Conservation (phyloP, 805 yeast species). For the Candida dendrica region DNA sequence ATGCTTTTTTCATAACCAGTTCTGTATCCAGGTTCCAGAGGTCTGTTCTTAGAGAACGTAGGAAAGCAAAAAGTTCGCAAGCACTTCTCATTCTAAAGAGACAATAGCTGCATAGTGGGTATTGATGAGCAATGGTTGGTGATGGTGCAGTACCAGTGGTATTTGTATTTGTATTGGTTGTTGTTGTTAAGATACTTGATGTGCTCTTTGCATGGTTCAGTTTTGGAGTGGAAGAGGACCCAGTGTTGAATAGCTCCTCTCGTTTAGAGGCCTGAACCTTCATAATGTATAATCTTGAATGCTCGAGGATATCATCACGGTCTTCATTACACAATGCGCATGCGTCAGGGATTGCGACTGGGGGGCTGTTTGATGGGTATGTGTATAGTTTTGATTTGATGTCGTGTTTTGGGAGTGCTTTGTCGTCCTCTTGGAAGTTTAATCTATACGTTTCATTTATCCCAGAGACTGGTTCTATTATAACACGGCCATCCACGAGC, state of each 20-base stretch:
- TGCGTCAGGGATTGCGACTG: slow-evolving; percentile 67
- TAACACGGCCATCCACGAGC: slow-evolving; percentile 72
- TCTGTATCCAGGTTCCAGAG: slow-evolving; percentile 52
- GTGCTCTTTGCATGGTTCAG: neutral
- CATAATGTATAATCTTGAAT: slow-evolving; percentile 69
- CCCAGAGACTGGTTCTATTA: slow-evolving; percentile 82
- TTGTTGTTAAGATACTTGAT: neutral
- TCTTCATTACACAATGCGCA: slow-evolving; percentile 84
- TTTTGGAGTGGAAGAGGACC: slow-evolving; percentile 5
- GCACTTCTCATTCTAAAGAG: slow-evolving; percentile 70
- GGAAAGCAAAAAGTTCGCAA: slow-evolving; percentile 75
- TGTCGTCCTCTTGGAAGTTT: slow-evolving; percentile 17
- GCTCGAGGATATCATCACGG: slow-evolving; percentile 62
- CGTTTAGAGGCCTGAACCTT: slow-evolving; percentile 35
- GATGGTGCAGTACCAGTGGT: slow-evolving; percentile 1
- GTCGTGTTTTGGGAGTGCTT: slow-evolving; percentile 11
- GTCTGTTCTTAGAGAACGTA: slow-evolving; percentile 52
- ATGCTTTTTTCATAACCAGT: slow-evolving; percentile 39
- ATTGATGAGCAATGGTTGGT: slow-evolving; percentile 31
- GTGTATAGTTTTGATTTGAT: slow-evolving; percentile 31
- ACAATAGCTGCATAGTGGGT: slow-evolving; percentile 79
- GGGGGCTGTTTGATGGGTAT: slow-evolving; percentile 44
- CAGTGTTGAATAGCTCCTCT: slow-evolving; percentile 20
- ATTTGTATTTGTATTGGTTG: slow-evolving; percentile 1
- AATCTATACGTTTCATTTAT: slow-evolving; percentile 66